Evolutionary conservation across 768 basidiomycete species (phyloP), one percentile per base, ranked within the genome.

Genomic region (Lactarius akahatsu): DNA sequence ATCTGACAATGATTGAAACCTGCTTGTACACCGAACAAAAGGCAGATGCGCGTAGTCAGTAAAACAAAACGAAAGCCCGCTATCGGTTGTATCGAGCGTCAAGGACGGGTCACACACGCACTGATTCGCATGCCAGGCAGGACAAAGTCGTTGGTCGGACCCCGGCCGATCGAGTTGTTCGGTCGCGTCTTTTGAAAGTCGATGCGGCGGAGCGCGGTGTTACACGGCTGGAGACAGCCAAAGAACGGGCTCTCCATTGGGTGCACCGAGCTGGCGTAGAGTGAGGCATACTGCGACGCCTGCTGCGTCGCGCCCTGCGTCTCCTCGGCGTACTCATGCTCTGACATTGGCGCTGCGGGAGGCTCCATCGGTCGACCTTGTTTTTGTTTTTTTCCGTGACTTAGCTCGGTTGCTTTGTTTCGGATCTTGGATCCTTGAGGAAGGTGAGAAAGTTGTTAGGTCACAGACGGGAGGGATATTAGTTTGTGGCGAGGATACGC

Each of bases 61-160:
- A 50, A 50, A 50, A 23, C 47, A 50, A 50, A 61, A 61, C 58
- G 7, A 59, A 56, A 52, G 23, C 50, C 3, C 50, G 50, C 26
- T 16, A 52, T 52, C 50, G 50, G 10, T 26, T 15, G 26, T 28
- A 15, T 52, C 50, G 50, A 15, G 50, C 23, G 26, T 13, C 6
- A 45, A 40, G 71, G 20, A 67, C 16, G 10, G 28, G 36, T 28
- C 34, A 59, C 61, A 23, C 41, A 80, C 83, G 75, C 71, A 92
- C 91, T 92, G 73, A 92, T 84, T 81, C 85, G 91, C 78, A 81
- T 83, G 10, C 89, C 88, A 5, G 86, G 82, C 32, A 93, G 76
- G n/a, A 85, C 75, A 55, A 90, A 77, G 65, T 89, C 86, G 66
- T 76, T 77, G 10, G 1, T 20, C 5, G 26, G 26, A 8, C 68